phyloP scores from a whole-genome alignment of 208 protist species.

The Leishmania amazonensis region DNA sequence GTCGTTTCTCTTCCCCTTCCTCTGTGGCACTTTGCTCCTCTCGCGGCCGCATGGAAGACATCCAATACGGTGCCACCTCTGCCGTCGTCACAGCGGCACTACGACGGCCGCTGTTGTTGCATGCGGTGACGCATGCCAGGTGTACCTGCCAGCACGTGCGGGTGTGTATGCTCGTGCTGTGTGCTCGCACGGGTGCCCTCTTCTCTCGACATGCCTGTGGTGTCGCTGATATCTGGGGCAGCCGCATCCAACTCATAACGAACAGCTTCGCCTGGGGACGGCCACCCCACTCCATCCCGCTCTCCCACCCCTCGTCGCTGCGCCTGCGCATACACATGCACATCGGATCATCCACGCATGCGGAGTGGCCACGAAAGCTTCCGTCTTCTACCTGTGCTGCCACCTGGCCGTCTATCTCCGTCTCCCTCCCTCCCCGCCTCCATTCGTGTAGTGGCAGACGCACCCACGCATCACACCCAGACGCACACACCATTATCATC shows the following conservation, averaged over 20 bases:
- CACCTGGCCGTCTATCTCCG: not conserved
- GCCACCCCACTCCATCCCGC: not conserved
- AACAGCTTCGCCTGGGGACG: not conserved
- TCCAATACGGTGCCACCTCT: not conserved
- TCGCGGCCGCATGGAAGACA: not conserved
- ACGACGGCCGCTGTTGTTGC: not conserved
- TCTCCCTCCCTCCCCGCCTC: not conserved
- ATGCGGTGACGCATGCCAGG: not conserved
- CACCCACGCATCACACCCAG: not conserved
- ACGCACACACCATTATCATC: not conserved
- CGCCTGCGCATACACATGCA: not conserved
- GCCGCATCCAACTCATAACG: not conserved
- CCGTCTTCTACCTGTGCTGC: not conserved
- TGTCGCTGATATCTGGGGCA: not conserved
- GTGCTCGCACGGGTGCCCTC: constrained; percentile 7
- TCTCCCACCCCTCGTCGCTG: not conserved
- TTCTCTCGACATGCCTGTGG: not conserved
- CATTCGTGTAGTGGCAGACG: not conserved
- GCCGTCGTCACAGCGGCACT: not conserved
- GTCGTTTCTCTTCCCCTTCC: not conserved
- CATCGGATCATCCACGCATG: not conserved
- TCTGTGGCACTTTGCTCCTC: not conserved
- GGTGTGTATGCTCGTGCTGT: not conserved
- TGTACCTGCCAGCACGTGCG: not conserved
- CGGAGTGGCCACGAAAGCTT: not conserved